phyloP scores from a whole-genome alignment of 2,329 filamentous ascomycete genomes.

The Parasarocladium wereldwijsianum region DNA sequence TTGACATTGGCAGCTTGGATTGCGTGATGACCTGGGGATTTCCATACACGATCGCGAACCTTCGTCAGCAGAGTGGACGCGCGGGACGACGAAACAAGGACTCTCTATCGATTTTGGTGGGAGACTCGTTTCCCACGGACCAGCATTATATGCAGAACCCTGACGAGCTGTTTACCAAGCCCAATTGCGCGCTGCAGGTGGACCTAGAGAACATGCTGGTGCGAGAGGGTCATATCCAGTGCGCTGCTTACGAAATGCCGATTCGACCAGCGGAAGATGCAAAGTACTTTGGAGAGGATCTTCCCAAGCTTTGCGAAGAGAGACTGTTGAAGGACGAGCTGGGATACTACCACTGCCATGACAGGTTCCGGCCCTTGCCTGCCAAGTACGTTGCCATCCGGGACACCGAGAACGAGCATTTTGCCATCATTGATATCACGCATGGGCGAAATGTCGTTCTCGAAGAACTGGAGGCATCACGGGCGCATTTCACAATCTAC shows the following conservation, averaged over 20 bases:
- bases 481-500: constrained; percentile 93
- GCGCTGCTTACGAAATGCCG: constrained; percentile 89
- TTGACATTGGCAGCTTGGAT: constrained; percentile 89
- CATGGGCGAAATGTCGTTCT: constrained; percentile 71
- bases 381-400: constrained; percentile 76
- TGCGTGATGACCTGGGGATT: constrained; percentile 91
- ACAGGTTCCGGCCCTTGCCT: constrained; percentile 73
- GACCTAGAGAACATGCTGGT: constrained; percentile 88
- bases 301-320: constrained; percentile 57
- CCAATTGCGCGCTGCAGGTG: constrained; percentile 77
- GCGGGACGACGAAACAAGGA: constrained; percentile 88
- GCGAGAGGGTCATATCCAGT: constrained; percentile 87
- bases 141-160: constrained; percentile 97
- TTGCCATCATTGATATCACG: constrained; percentile 82
- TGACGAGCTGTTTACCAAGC: constrained; percentile 81
- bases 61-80: constrained; percentile 86
- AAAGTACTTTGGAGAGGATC: constrained; percentile 63
- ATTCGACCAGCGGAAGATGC: constrained; percentile 64
- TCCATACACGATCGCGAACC: constrained; percentile 86
- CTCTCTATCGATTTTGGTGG: constrained; percentile 77
- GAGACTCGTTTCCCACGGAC: constrained; percentile 79
- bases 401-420: constrained; percentile 79
- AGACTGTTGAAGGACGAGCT: constrained; percentile 58
- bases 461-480: constrained; percentile 88
- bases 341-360: constrained; percentile 83